Conservation (phyloP, 441 rosid genomes). For the Pelargonium cotyledonis region DNA sequence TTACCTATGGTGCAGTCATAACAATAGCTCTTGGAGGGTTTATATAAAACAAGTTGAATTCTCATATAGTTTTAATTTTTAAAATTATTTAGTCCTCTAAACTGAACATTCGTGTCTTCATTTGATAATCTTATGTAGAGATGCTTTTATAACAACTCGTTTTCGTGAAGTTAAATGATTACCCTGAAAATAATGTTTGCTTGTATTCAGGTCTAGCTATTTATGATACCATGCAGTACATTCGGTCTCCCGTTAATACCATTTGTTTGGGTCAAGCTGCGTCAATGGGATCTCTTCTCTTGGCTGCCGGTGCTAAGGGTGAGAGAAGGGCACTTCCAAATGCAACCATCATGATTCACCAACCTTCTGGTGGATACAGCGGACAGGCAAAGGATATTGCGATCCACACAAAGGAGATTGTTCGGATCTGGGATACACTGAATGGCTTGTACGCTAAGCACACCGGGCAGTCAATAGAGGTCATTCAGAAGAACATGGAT, state of each 20-base stretch:
- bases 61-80: neutral
- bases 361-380: conserved; percentile 96
- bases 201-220: conserved; percentile 74
- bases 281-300: conserved; percentile 91
- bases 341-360: conserved; percentile 89
- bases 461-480: conserved; percentile 65
- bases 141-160: neutral
- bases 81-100: neutral
- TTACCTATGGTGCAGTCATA: neutral
- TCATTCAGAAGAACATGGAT: conserved; percentile 85
- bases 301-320: conserved; percentile 85
- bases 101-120: neutral
- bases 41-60: neutral
- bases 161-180: neutral
- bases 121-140: neutral
- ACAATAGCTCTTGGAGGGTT: neutral
- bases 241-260: conserved; percentile 81
- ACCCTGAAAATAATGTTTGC: neutral
- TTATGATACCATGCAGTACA: conserved; percentile 94
- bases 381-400: conserved; percentile 94
- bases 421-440: conserved; percentile 80
- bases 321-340: conserved; percentile 89
- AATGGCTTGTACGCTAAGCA: conserved; percentile 67
- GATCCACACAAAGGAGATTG: conserved; percentile 88
- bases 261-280: conserved; percentile 97